A percentile compares a stretch with the other conserved stretches of the same genome.
Conservation (phyloP, 1,139 yeast species). For the Saccharomycopsis phalli region DNA sequence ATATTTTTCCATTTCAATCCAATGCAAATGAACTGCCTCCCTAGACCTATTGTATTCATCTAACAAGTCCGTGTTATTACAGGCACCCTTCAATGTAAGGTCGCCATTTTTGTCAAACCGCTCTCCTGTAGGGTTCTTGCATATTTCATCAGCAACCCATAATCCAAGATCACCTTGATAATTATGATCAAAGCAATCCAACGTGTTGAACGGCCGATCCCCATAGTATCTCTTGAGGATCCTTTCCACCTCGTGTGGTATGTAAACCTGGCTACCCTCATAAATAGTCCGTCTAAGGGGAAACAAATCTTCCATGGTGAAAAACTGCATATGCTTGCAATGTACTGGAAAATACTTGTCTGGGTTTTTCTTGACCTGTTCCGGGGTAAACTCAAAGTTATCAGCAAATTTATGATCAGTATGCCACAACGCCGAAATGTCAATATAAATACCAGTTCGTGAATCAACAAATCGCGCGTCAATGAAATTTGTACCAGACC, state of each 20-base stretch:
- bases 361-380: slow-evolving; percentile 21
- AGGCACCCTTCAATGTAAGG: slow-evolving; percentile 25
- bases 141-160: slow-evolving; percentile 37
- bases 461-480: slow-evolving; percentile 65
- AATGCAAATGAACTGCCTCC: slow-evolving; percentile 21
- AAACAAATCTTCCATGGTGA: slow-evolving; percentile 36
- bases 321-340: slow-evolving; percentile 45
- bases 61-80: slow-evolving; percentile 23
- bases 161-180: slow-evolving; percentile 35
- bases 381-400: slow-evolving; percentile 6
- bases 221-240: slow-evolving; percentile 38
- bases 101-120: slow-evolving; percentile 28
- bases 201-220: slow-evolving; percentile 14
- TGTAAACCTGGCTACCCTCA: slow-evolving; percentile 49
- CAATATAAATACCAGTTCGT: slow-evolving; percentile 56
- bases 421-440: slow-evolving; percentile 39
- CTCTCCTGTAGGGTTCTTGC: slow-evolving; percentile 23
- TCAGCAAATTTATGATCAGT: slow-evolving; percentile 13
- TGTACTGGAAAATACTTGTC: slow-evolving; percentile 22
- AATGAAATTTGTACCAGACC: slow-evolving; percentile 44
- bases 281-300: slow-evolving; percentile 48
- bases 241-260: slow-evolving; percentile 42
- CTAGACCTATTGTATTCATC: slow-evolving; percentile 21
- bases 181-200: slow-evolving; percentile 23
- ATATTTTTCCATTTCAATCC: slow-evolving; percentile 22